phyloP scores from a whole-genome alignment of 306 rosid genomes.

The Dryas alaskensis region DNA sequence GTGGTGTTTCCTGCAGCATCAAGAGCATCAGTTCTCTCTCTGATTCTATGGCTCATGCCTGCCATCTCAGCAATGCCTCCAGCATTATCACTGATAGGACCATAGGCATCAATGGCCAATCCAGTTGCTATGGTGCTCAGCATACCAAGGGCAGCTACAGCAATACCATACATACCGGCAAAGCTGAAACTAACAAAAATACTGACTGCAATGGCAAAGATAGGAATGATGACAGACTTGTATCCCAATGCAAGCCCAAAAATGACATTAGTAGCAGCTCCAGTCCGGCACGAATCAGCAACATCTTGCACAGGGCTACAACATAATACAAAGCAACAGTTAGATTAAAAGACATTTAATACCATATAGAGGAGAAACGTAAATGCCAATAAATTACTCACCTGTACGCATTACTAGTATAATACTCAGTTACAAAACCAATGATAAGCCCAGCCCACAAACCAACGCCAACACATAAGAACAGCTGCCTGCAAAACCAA shows the following conservation, averaged over 20 bases:
- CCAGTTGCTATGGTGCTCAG: conserved; percentile 95
- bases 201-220: conserved; percentile 85
- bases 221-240: conserved; percentile 95
- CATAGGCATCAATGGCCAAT: conserved; percentile 95
- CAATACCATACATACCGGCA: conserved; percentile 98
- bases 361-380: neutral
- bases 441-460: conserved; percentile 96
- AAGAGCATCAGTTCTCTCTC: conserved; percentile 98
- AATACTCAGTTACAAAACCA: conserved; percentile 90
- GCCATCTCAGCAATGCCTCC: conserved; percentile 99
- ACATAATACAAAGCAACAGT: conserved; percentile 13
- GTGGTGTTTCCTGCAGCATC: conserved; percentile 99
- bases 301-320: conserved; percentile 97
- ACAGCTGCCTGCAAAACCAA: conserved; percentile 73
- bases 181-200: conserved; percentile 90
- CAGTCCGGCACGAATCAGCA: conserved; percentile 95
- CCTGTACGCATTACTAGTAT: conserved; percentile 97
- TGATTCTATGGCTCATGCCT: conserved; percentile 90
- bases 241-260: conserved; percentile 99
- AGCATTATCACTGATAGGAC: conserved; percentile 98
- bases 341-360: neutral
- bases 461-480: conserved; percentile 87
- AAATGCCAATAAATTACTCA: conserved; percentile 25
- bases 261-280: conserved; percentile 96
- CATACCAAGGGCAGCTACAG: conserved; percentile 98